These are phyloP conservation scores for Candida coleopterorum DNA, from an alignment of 805 yeast genomes.

Conservation along the genomic window DNA sequence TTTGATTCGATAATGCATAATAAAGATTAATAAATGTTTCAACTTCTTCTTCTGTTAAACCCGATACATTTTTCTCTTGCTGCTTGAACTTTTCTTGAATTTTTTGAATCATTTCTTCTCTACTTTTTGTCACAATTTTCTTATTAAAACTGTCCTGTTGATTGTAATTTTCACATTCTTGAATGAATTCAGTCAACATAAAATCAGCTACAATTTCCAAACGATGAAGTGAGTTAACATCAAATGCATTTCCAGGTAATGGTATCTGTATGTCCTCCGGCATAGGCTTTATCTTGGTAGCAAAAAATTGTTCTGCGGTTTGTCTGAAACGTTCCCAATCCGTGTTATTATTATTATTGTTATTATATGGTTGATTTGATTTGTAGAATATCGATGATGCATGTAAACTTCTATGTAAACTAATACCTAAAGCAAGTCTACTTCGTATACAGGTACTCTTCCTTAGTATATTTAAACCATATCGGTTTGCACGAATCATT, in stretches of 20 bases:
- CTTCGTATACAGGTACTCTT: not conserved
- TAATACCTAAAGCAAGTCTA: not conserved
- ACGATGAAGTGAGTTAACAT: conserved; percentile 5
- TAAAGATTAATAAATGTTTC: conserved; percentile 15
- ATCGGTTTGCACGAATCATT: conserved; percentile 1
- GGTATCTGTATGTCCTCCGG: conserved; percentile 2
- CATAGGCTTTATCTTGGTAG: conserved; percentile 1
- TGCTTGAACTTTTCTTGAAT: conserved; percentile 2
- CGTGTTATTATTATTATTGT: too few species aligned
- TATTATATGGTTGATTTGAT: not conserved
- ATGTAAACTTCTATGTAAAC: not conserved
- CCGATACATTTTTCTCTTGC: not conserved
- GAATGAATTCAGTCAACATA: conserved; percentile 8
- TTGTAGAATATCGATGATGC: not conserved
- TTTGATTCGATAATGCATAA: conserved; percentile 24
- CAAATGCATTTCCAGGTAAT: conserved; percentile 7
- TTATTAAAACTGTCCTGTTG: not conserved
- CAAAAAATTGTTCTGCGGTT: not conserved
- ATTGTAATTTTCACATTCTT: conserved; percentile 4
- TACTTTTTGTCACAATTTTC: not conserved
- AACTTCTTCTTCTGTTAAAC: not conserved
- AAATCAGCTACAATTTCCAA: conserved; percentile 4
- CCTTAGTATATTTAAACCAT: conserved; percentile 1
- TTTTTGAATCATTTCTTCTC: not conserved
- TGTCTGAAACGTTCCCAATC: conserved; percentile 3